Evolutionary conservation across 2,329 filamentous ascomycete species (phyloP).

Genomic region (Byssoonygena ceratinophila): DNA sequence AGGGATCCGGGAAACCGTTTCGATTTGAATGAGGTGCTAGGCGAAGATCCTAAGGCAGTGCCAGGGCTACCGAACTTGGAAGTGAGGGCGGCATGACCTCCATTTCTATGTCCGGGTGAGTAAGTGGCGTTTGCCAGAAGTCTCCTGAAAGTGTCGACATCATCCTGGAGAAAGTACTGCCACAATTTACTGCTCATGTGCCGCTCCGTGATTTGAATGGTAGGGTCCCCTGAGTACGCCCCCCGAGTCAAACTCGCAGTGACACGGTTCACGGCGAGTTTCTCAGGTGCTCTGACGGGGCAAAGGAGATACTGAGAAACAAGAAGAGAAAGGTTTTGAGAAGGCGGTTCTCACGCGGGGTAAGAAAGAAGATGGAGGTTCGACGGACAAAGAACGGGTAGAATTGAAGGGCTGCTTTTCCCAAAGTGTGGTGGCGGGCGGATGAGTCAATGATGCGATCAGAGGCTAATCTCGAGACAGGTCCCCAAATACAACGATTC

Average conservation of each 20-base stretch:
- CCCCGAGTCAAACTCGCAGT: slow-evolving; percentile 12
- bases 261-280: slow-evolving; percentile 11
- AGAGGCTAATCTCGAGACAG: neutral
- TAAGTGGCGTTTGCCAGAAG: slow-evolving; percentile 63
- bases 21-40: slow-evolving; percentile 36
- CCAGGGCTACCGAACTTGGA: slow-evolving; percentile 23
- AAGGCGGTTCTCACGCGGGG: neutral
- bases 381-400: neutral
- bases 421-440: neutral
- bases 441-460: slow-evolving; percentile 1
- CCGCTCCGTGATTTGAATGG: slow-evolving; percentile 25
- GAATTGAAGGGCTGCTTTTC: neutral
- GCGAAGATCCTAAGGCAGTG: slow-evolving; percentile 24
- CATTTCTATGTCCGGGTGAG: slow-evolving; percentile 29
- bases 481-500: neutral
- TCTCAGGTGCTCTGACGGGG: neutral
- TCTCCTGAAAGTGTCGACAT: slow-evolving; percentile 89
- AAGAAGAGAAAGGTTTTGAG: neutral
- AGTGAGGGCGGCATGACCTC: slow-evolving; percentile 21
- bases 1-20: slow-evolving; percentile 36
- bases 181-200: slow-evolving; percentile 95
- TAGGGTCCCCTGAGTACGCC: neutral
- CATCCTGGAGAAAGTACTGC: slow-evolving; percentile 94
- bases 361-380: neutral
- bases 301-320: neutral